Evolutionary conservation across 805 yeast species (phyloP), one percentile per base, ranked within the genome.

Genomic region (Pichia californica): DNA sequence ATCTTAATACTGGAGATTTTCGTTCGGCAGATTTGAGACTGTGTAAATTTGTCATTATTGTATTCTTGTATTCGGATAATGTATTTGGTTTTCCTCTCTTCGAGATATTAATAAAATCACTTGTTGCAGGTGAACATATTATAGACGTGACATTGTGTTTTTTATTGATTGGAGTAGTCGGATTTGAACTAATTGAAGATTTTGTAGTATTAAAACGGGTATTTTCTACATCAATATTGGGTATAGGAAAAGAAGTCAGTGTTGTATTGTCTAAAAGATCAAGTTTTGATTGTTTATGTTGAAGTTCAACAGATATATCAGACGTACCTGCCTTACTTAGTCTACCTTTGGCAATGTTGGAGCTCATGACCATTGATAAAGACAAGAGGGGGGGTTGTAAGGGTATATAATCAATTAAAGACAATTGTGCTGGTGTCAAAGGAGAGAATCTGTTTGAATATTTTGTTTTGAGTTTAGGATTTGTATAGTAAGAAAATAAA

Each of bases 201-300:
- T 25, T 25, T 25, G 27, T 25, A 8, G 7, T 14, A 27, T 27
- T 27, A 27, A 8, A 9, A 27, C 13, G 7, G 11, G 8, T 27
- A 7, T 8, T 8, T 27, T 2, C 30, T 2, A 4, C 23, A 16
- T 7, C 9, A 8, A 28, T 19, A 25, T 40, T 25, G 8, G 37
- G 41, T 3, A 25, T 6, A 2, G 45, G 41, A 20, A 41, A 41
- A 13, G 39, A 40, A 28, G 44, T 40, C 11, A 40, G 18, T n/a
- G 39, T 35, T 6, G 27, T 35, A 25, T 23, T 40, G 18, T 40
- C 44, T 18, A 40, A 14, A 4, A 40, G 25, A 21, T 40, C 44
- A 13, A 40, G 31, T 15, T 27, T 40, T 16, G 44, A 40, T 36
- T 29, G 36, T 7, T 23, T 32, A 16, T 41, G 40, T 31, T 20